These are phyloP conservation scores for Galium porrigens DNA, from an alignment of 305 asterid species.

Conservation along the genomic window DNA sequence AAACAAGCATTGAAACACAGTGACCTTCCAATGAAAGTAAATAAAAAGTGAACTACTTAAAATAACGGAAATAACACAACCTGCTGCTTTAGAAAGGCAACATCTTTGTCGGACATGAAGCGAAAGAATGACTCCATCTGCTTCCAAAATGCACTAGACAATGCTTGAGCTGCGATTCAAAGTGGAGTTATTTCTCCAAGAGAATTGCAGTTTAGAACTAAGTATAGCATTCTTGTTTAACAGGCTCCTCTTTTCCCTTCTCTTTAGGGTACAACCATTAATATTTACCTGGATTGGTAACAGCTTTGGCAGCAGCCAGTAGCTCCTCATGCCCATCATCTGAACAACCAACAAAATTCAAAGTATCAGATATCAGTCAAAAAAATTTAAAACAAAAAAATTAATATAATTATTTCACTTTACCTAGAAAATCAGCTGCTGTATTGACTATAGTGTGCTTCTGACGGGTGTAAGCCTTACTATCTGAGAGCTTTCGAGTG, in stretches of 20 bases:
- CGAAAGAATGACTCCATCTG: constrained; percentile 63
- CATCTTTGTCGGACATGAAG: constrained; percentile 53
- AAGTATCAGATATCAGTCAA: constrained; percentile 12
- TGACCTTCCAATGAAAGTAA: background rate
- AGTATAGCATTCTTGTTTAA: background rate
- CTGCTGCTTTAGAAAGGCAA: constrained; percentile 62
- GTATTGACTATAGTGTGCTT: constrained; percentile 44
- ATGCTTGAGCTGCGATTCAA: constrained; percentile 51
- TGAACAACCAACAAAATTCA: constrained; percentile 37
- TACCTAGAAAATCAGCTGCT: constrained; percentile 71
- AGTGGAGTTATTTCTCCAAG: constrained; percentile 23
- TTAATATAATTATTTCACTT: constrained; percentile 9
- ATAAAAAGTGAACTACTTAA: background rate
- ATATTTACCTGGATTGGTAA: constrained; percentile 47
- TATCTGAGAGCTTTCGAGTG: constrained; percentile 71
- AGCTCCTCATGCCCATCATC: constrained; percentile 90
- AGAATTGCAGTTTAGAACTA: constrained; percentile 11
- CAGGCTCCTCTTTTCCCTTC: background rate
- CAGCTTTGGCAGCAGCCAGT: constrained; percentile 78
- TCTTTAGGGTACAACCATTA: background rate
- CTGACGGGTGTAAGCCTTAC: constrained; percentile 68
- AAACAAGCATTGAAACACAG: background rate
- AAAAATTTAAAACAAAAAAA: constrained; percentile 1
- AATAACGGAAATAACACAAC: constrained; percentile 25
- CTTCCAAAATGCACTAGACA: constrained; percentile 71